Evolutionary conservation across 2,329 filamentous ascomycete genomes (phyloP), one percentile per base, ranked within the genome.

Genomic region (Monosporascus sp.): DNA sequence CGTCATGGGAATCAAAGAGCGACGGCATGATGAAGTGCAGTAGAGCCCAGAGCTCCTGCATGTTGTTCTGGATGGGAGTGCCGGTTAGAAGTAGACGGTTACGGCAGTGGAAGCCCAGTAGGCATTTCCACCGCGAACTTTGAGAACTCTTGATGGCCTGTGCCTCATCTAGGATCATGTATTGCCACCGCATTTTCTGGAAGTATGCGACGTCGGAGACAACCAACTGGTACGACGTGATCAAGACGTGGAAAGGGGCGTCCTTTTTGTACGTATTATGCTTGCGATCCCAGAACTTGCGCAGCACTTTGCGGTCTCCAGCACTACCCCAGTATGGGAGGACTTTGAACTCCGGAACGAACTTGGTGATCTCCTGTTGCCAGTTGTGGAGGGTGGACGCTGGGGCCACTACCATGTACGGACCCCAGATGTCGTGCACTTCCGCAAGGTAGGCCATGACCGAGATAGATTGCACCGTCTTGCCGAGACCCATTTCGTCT

Each of bases 21-120:
- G 90, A 96, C n/a, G 94, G 94, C 94, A 99, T 97, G 75, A 97
- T 97, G 75, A 99, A 99, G 79, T 99, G 94, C 20, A 99, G 80
- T 60, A 99, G 74, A 31, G 94, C 94, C 94, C 94, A 99, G 54
- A 99, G 74, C 72, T 99, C 93, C 72, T 97, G 94, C 94, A 99
- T 99, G 79, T 97, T 99, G 76, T 99, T 99, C 72, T 99, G 94
- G 60, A 99, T 97, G 3, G 94, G 94, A 0, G 94, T 99, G 74
- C 94, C 94, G 0, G 94, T 99, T 20, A 99, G 81, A 45, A 99
- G 77, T 47, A 99, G 82, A 60, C 94, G 85, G 72, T 97, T 99
- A 55, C 94, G 88, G 74, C 93, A 97, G 69, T 95, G 89, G 79
- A 97, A 97, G 49, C 88, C 88, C 47, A 99, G 79, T 59, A 99